Percentiles rank a stretch among this genome's conserved stretches.
These are phyloP conservation scores for Alternaria infectoria DNA, from an alignment of 2,329 filamentous ascomycete species.

Conservation along the genomic window DNA sequence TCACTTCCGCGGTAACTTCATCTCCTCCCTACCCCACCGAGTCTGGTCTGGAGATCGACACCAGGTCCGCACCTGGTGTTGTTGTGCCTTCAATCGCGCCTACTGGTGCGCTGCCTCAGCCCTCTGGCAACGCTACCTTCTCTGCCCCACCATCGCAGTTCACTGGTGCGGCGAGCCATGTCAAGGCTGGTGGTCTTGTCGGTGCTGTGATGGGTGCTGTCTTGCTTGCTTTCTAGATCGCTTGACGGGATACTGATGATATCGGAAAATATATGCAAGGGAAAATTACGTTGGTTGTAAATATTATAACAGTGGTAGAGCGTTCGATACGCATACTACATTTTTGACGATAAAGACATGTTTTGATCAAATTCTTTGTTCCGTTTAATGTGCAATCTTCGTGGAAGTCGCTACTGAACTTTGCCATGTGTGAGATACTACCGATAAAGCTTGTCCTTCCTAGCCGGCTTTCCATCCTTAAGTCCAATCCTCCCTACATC, in stretches of 20 bases:
- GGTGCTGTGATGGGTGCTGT: constrained; percentile 30
- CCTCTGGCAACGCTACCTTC: constrained; percentile 27
- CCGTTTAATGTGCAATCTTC: too few relatives aligned
- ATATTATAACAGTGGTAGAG: not conserved
- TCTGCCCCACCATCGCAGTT: constrained; percentile 31
- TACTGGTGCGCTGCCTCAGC: constrained; percentile 23
- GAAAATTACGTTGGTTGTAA: not conserved
- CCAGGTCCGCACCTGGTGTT: constrained; percentile 30
- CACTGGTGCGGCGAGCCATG: constrained; percentile 35
- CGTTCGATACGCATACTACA: not conserved
- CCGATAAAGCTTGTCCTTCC: not conserved
- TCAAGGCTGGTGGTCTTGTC: constrained; percentile 30
- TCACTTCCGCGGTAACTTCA: not conserved
- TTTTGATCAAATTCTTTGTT: not conserved
- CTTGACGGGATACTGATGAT: not conserved
- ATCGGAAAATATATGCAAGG: not conserved
- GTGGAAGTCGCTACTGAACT: not conserved
- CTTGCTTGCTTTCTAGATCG: constrained; percentile 33
- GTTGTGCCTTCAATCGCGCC: constrained; percentile 27
- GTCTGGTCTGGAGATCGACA: constrained; percentile 36
- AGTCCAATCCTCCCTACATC: not conserved
- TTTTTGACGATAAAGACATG: not conserved
- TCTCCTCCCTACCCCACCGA: constrained; percentile 27
- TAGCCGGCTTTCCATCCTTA: not conserved
- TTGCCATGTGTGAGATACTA: not conserved